Conservation (phyloP, 2,329 filamentous ascomycete genomes). For the Aspergillus tamarii region DNA sequence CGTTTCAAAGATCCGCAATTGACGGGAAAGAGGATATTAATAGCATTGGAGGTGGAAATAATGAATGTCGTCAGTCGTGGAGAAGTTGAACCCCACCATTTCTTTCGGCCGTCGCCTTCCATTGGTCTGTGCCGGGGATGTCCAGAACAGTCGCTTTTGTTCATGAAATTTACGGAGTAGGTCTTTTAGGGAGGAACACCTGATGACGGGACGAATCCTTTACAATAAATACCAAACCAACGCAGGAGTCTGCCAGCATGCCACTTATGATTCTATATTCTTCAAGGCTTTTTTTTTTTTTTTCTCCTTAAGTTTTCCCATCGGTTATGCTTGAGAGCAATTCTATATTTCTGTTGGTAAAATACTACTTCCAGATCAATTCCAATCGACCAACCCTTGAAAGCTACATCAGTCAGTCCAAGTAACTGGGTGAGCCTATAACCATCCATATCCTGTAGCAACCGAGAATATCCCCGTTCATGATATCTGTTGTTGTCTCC, state of each 20-base stretch:
- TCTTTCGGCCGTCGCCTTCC: constrained; percentile 8
- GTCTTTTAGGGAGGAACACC: neutral
- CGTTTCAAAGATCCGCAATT: constrained; percentile 10
- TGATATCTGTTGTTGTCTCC: neutral
- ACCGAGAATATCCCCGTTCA: neutral
- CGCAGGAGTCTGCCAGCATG: too few relatives aligned
- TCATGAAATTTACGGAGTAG: neutral
- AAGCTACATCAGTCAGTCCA: neutral
- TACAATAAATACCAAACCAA: too few relatives aligned
- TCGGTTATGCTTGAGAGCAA: neutral
- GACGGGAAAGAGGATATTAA: constrained; percentile 22
- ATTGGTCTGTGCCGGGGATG: constrained; percentile 17
- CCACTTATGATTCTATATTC: neutral
- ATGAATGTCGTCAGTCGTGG: constrained; percentile 28
- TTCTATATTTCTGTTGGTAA: neutral
- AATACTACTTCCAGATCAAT: neutral
- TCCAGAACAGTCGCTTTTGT: constrained; percentile 8
- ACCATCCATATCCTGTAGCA: neutral
- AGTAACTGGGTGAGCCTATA: neutral
- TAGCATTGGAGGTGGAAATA: constrained; percentile 19
- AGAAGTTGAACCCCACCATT: constrained; percentile 20
- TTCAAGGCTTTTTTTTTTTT: neutral
- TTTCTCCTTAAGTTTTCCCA: neutral
- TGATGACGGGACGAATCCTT: too few relatives aligned
- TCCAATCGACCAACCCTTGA: neutral